A percentile compares a stretch with the other conserved stretches of the same genome.
These are phyloP conservation scores for Globisporangium cystogenes DNA, from an alignment of 352 stramenopile species.

Conservation along the genomic window DNA sequence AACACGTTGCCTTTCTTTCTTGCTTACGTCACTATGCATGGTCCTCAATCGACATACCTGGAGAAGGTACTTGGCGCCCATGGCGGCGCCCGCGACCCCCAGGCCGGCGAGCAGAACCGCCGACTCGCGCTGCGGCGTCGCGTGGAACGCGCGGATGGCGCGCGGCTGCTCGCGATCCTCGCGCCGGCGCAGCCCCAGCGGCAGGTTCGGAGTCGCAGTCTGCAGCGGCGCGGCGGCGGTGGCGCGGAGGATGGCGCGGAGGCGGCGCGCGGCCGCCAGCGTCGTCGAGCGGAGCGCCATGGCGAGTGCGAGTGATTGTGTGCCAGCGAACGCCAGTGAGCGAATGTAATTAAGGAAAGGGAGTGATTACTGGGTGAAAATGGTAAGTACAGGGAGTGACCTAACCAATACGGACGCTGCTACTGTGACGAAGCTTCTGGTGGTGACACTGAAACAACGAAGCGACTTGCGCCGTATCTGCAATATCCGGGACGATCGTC, in stretches of 20 bases:
- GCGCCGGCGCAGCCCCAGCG: background rate
- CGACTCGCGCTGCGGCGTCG: constrained; percentile 56
- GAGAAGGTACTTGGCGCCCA: constrained; percentile 77
- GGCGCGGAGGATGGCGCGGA: background rate
- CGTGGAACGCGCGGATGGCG: constrained; percentile 53
- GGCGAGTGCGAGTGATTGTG: background rate
- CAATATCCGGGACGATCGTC: too few relatives aligned
- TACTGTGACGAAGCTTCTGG: too few relatives aligned
- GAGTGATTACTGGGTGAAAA: too few relatives aligned
- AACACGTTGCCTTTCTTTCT: too few relatives aligned
- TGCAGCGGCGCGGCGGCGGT: background rate
- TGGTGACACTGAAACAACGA: too few relatives aligned
- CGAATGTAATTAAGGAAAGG: background rate
- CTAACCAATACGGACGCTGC: too few relatives aligned
- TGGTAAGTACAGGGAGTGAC: too few relatives aligned
- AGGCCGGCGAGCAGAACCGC: constrained; percentile 56
- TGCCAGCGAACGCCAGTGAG: background rate
- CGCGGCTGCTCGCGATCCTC: constrained; percentile 4
- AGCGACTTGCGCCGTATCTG: too few relatives aligned
- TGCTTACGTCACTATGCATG: background rate
- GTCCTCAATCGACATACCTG: constrained; percentile 29
- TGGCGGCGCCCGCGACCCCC: constrained; percentile 57
- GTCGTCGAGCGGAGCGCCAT: background rate
- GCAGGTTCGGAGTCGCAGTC: background rate
- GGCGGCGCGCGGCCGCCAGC: too few relatives aligned